Percentiles rank a stretch among this genome's conserved stretches.
Evolutionary conservation across 345 rosid genomes (phyloP).

Genomic region (Limnanthes douglasii): DNA sequence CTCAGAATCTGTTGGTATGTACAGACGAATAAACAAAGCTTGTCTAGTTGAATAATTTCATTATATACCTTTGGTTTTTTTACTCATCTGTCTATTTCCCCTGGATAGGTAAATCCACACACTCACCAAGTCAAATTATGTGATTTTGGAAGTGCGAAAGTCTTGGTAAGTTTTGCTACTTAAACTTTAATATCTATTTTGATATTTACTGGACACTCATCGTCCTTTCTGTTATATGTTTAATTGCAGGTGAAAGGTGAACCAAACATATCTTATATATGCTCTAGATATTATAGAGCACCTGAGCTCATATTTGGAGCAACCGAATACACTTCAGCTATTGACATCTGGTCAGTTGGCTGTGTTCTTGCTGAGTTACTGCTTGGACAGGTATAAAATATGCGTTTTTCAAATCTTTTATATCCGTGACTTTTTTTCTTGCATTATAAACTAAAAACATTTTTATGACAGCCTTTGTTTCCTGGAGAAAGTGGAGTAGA

Average conservation of each 20-base stretch:
- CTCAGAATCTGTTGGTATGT: constrained; percentile 92
- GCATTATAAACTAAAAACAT: not conserved
- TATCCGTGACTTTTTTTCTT: not conserved
- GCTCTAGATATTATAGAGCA: constrained; percentile 96
- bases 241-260: constrained; percentile 83
- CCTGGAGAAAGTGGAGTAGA: constrained; percentile 98
- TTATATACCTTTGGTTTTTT: not conserved
- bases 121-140: constrained; percentile 96
- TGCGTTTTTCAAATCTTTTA: not conserved
- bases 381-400: constrained; percentile 65
- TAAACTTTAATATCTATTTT: not conserved
- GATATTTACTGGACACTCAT: constrained; percentile 2
- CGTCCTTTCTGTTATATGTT: constrained; percentile 1
- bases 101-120: constrained; percentile 81
- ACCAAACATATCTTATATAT: constrained; percentile 90
- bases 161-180: constrained; percentile 41
- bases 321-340: constrained; percentile 82
- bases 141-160: constrained; percentile 99
- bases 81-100: constrained; percentile 1
- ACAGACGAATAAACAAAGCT: not conserved
- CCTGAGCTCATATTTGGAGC: constrained; percentile 99
- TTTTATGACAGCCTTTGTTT: constrained; percentile 63
- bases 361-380: constrained; percentile 89
- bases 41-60: not conserved
- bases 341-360: constrained; percentile 98